phyloP scores from a whole-genome alignment of 208 protist species.

The Wallacemonas rigidus region DNA sequence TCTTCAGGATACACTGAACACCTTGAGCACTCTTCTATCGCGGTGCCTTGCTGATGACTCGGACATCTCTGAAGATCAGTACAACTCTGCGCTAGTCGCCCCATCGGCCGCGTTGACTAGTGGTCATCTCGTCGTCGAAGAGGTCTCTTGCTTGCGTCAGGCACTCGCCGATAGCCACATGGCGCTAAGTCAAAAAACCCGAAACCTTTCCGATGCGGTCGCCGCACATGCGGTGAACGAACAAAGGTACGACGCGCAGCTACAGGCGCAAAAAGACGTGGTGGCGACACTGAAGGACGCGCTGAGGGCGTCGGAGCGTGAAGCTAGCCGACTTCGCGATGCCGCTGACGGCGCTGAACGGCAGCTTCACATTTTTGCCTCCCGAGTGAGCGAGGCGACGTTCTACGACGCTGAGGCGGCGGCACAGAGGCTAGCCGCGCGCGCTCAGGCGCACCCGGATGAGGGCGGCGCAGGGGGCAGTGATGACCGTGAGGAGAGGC shows the following conservation, averaged over 20 bases:
- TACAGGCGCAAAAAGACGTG: not conserved
- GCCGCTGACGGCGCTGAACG: not conserved
- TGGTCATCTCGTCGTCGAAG: not conserved
- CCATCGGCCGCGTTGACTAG: not conserved
- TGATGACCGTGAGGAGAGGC: not conserved
- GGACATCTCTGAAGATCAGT: not conserved
- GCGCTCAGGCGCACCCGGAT: not conserved
- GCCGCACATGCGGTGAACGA: not conserved
- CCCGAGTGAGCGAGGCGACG: not conserved
- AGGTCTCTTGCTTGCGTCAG: not conserved
- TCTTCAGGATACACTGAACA: not conserved
- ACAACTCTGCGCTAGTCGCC: not conserved
- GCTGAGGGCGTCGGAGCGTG: not conserved
- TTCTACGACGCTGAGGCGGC: conserved; percentile 2
- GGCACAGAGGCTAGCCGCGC: not conserved
- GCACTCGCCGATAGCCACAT: not conserved
- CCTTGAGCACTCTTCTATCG: not conserved
- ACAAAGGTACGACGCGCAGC: not conserved
- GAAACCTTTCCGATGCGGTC: not conserved
- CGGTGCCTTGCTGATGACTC: not conserved
- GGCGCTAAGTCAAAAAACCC: not conserved
- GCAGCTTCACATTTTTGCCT: conserved; percentile 6
- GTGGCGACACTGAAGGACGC: not conserved
- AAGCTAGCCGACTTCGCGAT: not conserved
- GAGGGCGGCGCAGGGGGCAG: not conserved